phyloP scores from a whole-genome alignment of 1,139 yeast genomes.

The Candida sojae region DNA sequence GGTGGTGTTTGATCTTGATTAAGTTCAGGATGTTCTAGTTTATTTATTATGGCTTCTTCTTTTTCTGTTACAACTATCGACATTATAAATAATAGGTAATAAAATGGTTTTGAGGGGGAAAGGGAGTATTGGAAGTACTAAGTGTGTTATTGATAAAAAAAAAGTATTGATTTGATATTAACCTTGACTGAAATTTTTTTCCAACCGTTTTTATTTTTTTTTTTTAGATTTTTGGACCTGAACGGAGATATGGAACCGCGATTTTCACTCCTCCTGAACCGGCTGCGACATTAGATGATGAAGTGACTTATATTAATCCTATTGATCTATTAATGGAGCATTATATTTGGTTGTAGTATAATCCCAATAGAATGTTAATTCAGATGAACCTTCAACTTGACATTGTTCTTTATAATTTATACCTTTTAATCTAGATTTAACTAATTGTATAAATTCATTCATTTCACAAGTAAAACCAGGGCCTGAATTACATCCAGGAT shows the following conservation, averaged over 20 bases:
- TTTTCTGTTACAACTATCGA: constrained; percentile 30
- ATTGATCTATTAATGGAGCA: constrained; percentile 20
- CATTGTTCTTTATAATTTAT: constrained; percentile 34
- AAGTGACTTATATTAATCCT: too few species aligned
- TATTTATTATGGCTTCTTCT: constrained; percentile 25
- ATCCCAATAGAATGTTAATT: constrained; percentile 39
- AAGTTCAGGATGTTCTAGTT: constrained; percentile 11
- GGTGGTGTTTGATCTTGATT: constrained; percentile 12
- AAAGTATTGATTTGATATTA: too few species aligned
- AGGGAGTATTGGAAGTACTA: too few species aligned
- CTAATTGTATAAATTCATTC: constrained; percentile 36
- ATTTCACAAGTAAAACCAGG: constrained; percentile 61
- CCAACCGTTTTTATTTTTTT: too few species aligned
- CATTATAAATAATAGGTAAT: constrained; percentile 14
- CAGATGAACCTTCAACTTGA: constrained; percentile 23
- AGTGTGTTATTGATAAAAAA: too few species aligned
- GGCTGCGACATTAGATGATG: too few species aligned
- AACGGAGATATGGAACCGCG: too few species aligned
- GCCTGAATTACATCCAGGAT: constrained; percentile 51
- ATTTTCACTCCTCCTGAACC: not conserved
- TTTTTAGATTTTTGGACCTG: too few species aligned
- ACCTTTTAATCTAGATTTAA: constrained; percentile 32
- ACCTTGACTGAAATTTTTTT: too few species aligned
- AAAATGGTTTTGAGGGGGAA: not conserved
- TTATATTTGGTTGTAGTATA: constrained; percentile 27